A percentile compares a stretch with the other conserved stretches of the same genome.
Conservation (phyloP, 768 basidiomycete species). For the Amanita subjunquillea region DNA sequence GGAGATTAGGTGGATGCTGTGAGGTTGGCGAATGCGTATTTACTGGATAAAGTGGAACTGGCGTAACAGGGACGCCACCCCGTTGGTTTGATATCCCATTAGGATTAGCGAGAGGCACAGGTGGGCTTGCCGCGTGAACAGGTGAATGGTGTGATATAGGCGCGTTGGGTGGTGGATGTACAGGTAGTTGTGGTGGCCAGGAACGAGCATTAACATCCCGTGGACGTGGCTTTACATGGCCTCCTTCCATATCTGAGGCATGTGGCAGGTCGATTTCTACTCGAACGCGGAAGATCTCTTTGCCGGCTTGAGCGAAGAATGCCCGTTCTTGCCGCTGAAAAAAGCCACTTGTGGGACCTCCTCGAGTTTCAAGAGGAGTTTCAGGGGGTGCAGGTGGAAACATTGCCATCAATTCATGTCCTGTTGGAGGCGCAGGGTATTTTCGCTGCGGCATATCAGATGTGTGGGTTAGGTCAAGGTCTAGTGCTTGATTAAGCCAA, state of each 20-base stretch:
- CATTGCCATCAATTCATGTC: conserved; percentile 79
- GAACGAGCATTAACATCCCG: conserved; percentile 14
- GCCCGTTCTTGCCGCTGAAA: conserved; percentile 72
- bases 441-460: conserved; percentile 40
- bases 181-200: conserved; percentile 13
- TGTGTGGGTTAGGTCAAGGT: conserved; percentile 53
- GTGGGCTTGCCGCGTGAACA: conserved; percentile 18
- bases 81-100: conserved; percentile 22
- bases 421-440: conserved; percentile 69
- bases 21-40: conserved; percentile 17
- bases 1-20: conserved; percentile 22
- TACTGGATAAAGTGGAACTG: conserved; percentile 23
- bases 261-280: conserved; percentile 54
- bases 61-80: conserved; percentile 21
- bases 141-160: conserved; percentile 24
- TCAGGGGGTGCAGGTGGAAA: conserved; percentile 65
- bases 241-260: conserved; percentile 19
- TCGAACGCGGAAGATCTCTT: conserved; percentile 66
- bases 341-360: conserved; percentile 60
- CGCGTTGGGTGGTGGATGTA: conserved; percentile 14
- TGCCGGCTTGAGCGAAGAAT: conserved; percentile 72
- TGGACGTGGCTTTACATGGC: conserved; percentile 12
- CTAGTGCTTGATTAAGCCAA: conserved; percentile 20
- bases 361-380: conserved; percentile 41
- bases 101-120: conserved; percentile 20